phyloP scores from a whole-genome alignment of 2,329 filamentous ascomycete genomes.

The Teratosphaeria epicoccoides region DNA sequence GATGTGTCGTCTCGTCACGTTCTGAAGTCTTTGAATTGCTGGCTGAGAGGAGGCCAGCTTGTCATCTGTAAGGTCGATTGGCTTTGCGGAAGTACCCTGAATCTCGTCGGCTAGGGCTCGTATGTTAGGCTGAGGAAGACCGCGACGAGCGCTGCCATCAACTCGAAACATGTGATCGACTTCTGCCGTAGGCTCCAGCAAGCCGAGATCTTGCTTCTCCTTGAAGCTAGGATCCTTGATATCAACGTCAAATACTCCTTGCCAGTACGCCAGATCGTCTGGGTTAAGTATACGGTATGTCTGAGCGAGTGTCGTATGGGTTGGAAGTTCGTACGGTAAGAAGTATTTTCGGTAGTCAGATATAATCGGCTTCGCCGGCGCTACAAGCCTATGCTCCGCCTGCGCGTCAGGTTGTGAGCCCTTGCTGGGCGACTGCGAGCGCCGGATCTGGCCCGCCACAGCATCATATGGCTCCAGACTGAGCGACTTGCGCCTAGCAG shows the following conservation, averaged over 20 bases:
- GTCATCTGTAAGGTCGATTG: slow-evolving; percentile 35
- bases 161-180: slow-evolving; percentile 6
- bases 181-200: slow-evolving; percentile 8
- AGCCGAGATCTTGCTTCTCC: slow-evolving; percentile 23
- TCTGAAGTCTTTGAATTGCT: slow-evolving; percentile 13
- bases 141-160: slow-evolving; percentile 8
- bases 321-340: slow-evolving; percentile 68
- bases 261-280: slow-evolving; percentile 15
- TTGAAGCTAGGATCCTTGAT: slow-evolving; percentile 18
- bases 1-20: slow-evolving; percentile 53
- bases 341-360: slow-evolving; percentile 53
- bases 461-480: slow-evolving; percentile 24
- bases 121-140: slow-evolving; percentile 11
- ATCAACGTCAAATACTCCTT: slow-evolving; percentile 21
- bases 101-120: slow-evolving; percentile 32
- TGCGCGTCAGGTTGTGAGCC: slow-evolving; percentile 6
- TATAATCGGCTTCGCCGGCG: slow-evolving; percentile 16
- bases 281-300: slow-evolving; percentile 28
- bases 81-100: slow-evolving; percentile 31
- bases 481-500: slow-evolving; percentile 26
- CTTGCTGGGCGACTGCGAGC: slow-evolving; percentile 17
- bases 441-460: slow-evolving; percentile 15
- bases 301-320: slow-evolving; percentile 60
- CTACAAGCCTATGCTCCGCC: slow-evolving; percentile 19
- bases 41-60: slow-evolving; percentile 2